Percentiles rank a stretch among this genome's conserved stretches.
Conservation (phyloP, 495 filamentous ascomycete species). For the Penicillium argentinense region DNA sequence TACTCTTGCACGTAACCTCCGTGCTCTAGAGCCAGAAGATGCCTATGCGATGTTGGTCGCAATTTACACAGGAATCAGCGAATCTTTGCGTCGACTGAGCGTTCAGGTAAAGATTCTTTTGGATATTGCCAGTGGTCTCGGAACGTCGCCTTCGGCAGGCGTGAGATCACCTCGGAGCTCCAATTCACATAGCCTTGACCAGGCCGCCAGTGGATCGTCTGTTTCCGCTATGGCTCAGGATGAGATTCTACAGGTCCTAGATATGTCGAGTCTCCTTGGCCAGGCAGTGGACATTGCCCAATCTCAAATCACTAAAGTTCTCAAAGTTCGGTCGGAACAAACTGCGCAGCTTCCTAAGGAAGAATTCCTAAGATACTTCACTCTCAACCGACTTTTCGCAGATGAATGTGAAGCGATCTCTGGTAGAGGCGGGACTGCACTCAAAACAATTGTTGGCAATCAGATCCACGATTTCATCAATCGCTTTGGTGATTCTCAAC, state of each 20-base stretch:
- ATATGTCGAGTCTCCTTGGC: constrained; percentile 91
- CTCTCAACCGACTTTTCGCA: constrained; percentile 87
- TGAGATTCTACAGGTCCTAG: constrained; percentile 79
- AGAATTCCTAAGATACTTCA: constrained; percentile 88
- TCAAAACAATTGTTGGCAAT: constrained; percentile 86
- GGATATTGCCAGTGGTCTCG: constrained; percentile 83
- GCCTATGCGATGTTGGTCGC: constrained; percentile 81
- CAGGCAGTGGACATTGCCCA: constrained; percentile 92
- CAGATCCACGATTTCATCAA: constrained; percentile 91
- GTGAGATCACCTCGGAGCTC: constrained; percentile 53
- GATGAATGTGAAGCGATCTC: constrained; percentile 97
- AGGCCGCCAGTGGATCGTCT: constrained; percentile 14
- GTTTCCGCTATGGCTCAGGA: constrained; percentile 57
- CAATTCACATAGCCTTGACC: constrained; percentile 31
- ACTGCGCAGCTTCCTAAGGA: constrained; percentile 69
- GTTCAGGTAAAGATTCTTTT: constrained; percentile 95
- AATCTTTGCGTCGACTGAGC: constrained; percentile 78
- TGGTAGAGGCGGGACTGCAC: constrained; percentile 75
- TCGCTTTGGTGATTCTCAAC: constrained; percentile 70
- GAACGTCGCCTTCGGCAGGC: constrained; percentile 29
- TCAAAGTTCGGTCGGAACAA: constrained; percentile 89
- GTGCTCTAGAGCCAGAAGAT: constrained; percentile 77
- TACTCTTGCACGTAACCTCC: constrained; percentile 86
- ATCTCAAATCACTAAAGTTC: constrained; percentile 84
- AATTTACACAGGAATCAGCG: constrained; percentile 84